Base-by-base conservation (phyloP, 2,329 filamentous ascomycete species). In the Claviceps cyperi region DNA sequence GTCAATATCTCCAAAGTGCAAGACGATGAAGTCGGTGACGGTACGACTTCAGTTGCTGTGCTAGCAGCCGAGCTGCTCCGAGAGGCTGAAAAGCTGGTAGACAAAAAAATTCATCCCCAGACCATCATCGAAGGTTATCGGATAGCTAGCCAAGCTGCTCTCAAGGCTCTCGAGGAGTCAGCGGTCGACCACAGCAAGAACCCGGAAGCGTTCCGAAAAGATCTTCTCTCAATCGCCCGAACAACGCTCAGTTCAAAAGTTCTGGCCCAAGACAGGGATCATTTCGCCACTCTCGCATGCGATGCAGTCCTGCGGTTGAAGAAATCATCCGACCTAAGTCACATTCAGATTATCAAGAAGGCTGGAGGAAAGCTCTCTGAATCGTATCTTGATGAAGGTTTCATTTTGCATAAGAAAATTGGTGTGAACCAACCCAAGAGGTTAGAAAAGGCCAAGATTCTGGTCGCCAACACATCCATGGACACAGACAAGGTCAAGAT, bases 401-500 rank as follows among this genome's bases (percentile, higher is more conserved):
- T 98, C 73, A 97, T 98, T 63, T 75, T 98, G 50, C 92, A 98
- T 74, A 98, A 98, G 79, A 94, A 91, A 73, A 95, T 98, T 57
- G 92, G 92, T 58, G 91, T 97, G 52, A 97, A 97, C 74, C 92
- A 98, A 69, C 92, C 92, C 50, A 97, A 97, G 77, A 78, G 89
- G 52, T 75, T 98, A 62, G 91, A 97, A 68, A 97, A 98, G 67
- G 92, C 91, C 57, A 98, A 97, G 75, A 98, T 98, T 57, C 71
- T 98, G 51, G 86, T 98, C 21, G 92, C 92, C 56, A 98, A 98
- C 72, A 98, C 92, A 9, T 86, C 90, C 13, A 98, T 98, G 92
- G 92, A 98, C 69, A 98, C 92, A 37, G 92, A 98, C 72, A 98
- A 98, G 77, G 87, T 98, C 73, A 98, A 98, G 78, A 97, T 98